These are phyloP conservation scores for Dactylellina haptotyla DNA, from an alignment of 2,329 filamentous ascomycete species.

Conservation along the genomic window DNA sequence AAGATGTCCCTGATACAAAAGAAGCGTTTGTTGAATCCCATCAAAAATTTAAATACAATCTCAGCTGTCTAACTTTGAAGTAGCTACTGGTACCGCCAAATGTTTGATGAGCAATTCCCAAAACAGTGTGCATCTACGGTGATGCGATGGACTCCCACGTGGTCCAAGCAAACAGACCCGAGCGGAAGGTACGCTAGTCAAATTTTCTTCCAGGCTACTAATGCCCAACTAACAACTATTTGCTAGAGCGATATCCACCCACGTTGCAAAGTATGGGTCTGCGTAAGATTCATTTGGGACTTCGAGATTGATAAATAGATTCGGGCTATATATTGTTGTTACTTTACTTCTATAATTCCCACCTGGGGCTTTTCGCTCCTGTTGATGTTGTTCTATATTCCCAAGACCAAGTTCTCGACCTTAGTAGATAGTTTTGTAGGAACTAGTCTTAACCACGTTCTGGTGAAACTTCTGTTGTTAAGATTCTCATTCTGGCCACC, in stretches of 20 bases:
- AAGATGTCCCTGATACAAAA: constrained; percentile 93
- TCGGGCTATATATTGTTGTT: not conserved
- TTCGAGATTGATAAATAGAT: not conserved
- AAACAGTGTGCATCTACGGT: constrained; percentile 89
- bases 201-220: not conserved
- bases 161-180: constrained; percentile 95
- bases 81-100: constrained; percentile 94
- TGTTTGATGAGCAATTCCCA: constrained; percentile 99
- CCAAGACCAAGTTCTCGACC: too few relatives aligned
- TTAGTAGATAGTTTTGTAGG: too few relatives aligned
- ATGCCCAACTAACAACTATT: not conserved
- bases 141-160: constrained; percentile 95
- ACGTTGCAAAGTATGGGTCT: constrained; percentile 77
- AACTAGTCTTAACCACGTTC: too few relatives aligned
- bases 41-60: not conserved
- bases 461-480: too few relatives aligned
- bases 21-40: constrained; percentile 74
- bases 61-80: constrained; percentile 1
- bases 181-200: constrained; percentile 76
- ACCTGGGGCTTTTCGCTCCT: too few relatives aligned
- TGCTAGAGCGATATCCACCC: constrained; percentile 76
- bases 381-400: too few relatives aligned
- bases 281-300: constrained; percentile 56
- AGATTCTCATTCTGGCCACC: too few relatives aligned
- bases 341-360: not conserved